These are phyloP conservation scores for Hanseniaspora gamundiae DNA, from an alignment of 1,139 yeast species.

Conservation along the genomic window DNA sequence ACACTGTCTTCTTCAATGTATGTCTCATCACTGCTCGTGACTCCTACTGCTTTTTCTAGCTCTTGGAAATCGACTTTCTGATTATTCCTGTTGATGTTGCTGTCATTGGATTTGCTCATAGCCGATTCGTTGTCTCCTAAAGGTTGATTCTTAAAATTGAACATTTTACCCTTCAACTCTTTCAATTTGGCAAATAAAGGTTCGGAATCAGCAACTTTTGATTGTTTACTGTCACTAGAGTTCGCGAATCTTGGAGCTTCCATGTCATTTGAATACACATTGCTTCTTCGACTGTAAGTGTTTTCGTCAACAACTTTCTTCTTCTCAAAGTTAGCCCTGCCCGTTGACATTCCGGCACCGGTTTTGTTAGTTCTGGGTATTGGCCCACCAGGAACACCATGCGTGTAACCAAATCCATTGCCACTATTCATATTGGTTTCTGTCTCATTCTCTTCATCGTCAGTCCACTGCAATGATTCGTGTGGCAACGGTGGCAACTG, in stretches of 20 bases:
- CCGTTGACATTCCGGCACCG: neutral
- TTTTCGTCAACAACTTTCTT: neutral
- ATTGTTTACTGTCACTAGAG: slow-evolving; percentile 15
- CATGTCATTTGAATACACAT: neutral
- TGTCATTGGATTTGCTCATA: slow-evolving; percentile 9
- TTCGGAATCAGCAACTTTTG: slow-evolving; percentile 19
- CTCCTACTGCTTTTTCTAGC: slow-evolving; percentile 26
- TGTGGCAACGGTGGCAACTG: slow-evolving; percentile 30
- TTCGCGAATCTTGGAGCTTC: slow-evolving; percentile 13
- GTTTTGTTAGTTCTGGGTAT: neutral
- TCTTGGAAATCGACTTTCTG: slow-evolving; percentile 23
- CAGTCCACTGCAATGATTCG: slow-evolving; percentile 6
- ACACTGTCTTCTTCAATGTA: neutral
- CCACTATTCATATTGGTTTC: slow-evolving; percentile 1
- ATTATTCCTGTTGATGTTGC: neutral
- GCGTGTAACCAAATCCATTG: neutral
- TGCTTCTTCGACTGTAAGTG: neutral
- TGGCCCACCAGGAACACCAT: slow-evolving; percentile 1
- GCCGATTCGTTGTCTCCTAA: slow-evolving; percentile 7
- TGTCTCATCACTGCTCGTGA: neutral
- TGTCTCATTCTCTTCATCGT: slow-evolving; percentile 9
- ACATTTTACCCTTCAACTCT: slow-evolving; percentile 24
- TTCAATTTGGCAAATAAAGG: slow-evolving; percentile 25
- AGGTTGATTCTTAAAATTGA: slow-evolving; percentile 21
- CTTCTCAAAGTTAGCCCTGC: neutral